phyloP scores from a whole-genome alignment of 345 rosid genomes.

The Camelina sativa region DNA sequence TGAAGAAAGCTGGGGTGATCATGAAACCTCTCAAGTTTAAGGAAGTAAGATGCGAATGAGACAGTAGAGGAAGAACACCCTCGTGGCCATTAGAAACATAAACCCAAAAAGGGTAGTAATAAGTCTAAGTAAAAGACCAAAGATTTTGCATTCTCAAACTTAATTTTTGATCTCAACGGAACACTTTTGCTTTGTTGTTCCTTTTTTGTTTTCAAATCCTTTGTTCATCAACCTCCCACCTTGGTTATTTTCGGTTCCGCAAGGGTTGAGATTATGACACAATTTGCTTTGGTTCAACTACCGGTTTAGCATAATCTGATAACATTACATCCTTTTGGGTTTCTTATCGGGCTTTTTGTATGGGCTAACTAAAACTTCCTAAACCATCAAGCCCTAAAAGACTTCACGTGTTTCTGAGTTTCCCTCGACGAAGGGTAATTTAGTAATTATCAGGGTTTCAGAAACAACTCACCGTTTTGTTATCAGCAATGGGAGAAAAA shows the following conservation, averaged over 20 bases:
- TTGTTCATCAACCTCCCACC: too few species aligned
- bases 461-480: slow-evolving; percentile 4
- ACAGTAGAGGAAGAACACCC: slow-evolving; percentile 49
- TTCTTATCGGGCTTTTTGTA: neutral
- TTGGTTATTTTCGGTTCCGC: too few species aligned
- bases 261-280: neutral
- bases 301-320: neutral
- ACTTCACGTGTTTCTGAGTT: too few species aligned
- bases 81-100: slow-evolving; percentile 47
- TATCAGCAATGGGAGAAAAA: neutral
- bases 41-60: slow-evolving; percentile 68
- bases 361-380: neutral
- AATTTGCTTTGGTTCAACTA: neutral
- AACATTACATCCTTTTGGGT: neutral
- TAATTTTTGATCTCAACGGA: neutral
- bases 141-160: neutral
- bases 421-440: slow-evolving; percentile 4
- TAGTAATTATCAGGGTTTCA: neutral
- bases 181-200: neutral
- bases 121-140: slow-evolving; percentile 20
- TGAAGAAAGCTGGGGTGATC: slow-evolving; percentile 73
- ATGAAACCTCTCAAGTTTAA: slow-evolving; percentile 76
- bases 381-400: too few species aligned
- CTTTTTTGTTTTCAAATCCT: neutral
- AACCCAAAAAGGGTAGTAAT: slow-evolving; percentile 32